These are phyloP conservation scores for Blastobotrys illinoisensis DNA, from an alignment of 1,139 yeast species.

Conservation along the genomic window DNA sequence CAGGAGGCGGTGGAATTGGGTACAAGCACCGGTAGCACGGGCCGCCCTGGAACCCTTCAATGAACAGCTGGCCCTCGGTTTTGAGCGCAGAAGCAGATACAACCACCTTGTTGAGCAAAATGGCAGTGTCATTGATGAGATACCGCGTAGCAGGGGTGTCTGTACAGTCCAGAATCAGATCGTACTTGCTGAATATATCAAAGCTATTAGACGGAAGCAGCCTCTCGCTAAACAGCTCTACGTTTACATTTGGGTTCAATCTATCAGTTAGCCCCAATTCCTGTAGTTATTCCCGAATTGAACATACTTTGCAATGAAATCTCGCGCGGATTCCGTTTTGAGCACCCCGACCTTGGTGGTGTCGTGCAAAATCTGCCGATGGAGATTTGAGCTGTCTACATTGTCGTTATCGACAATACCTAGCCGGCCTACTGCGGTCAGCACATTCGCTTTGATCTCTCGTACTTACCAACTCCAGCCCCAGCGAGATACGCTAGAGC, in stretches of 20 bases:
- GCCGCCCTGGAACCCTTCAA: conserved; percentile 65
- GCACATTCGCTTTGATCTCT: neutral
- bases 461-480: conserved; percentile 65
- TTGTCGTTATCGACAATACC: conserved; percentile 86
- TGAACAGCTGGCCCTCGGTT: conserved; percentile 83
- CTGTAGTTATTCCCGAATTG: neutral
- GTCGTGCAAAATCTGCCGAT: conserved; percentile 80
- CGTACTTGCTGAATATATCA: conserved; percentile 56
- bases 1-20: conserved; percentile 86
- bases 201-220: conserved; percentile 57
- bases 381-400: conserved; percentile 81
- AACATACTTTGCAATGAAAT: conserved; percentile 35
- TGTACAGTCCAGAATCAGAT: conserved; percentile 84
- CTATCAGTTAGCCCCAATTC: conserved; percentile 1
- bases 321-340: conserved; percentile 75
- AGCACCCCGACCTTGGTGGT: conserved; percentile 57
- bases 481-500: conserved; percentile 80
- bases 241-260: conserved; percentile 63
- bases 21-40: conserved; percentile 95
- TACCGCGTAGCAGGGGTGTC: conserved; percentile 89
- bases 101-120: conserved; percentile 59
- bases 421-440: conserved; percentile 33
- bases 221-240: conserved; percentile 48
- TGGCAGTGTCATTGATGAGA: conserved; percentile 81
- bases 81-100: conserved; percentile 90